phyloP scores from a whole-genome alignment of 495 filamentous ascomycete species.

The Trichoderma gamsii region DNA sequence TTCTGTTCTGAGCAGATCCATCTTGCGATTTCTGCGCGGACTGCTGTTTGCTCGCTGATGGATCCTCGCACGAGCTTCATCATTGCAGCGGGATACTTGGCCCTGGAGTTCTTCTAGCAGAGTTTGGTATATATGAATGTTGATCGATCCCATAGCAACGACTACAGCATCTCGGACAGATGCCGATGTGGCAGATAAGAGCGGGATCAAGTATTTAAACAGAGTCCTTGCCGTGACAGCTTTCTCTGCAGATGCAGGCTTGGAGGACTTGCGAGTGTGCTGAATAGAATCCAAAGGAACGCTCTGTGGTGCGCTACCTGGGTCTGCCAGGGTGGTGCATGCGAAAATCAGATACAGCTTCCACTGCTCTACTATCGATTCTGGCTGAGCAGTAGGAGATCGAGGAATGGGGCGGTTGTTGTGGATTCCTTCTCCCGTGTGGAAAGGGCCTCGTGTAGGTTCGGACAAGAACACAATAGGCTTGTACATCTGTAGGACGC shows the following conservation, averaged over 20 bases:
- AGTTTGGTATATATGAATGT: slow-evolving; percentile 89
- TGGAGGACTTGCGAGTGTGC: slow-evolving; percentile 79
- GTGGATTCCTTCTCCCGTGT: slow-evolving; percentile 41
- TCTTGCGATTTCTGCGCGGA: slow-evolving; percentile 67
- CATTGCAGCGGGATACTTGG: slow-evolving; percentile 71
- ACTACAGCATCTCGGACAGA: slow-evolving; percentile 88
- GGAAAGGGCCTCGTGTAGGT: slow-evolving; percentile 55
- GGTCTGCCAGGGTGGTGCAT: slow-evolving; percentile 87
- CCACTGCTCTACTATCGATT: slow-evolving; percentile 93
- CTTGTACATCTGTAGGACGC: slow-evolving; percentile 87
- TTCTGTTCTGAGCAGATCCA: slow-evolving; percentile 82
- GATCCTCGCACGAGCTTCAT: slow-evolving; percentile 81
- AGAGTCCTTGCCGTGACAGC: slow-evolving; percentile 81
- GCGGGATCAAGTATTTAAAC: slow-evolving; percentile 83
- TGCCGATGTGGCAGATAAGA: slow-evolving; percentile 68
- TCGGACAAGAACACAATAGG: slow-evolving; percentile 73
- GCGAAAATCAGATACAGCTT: slow-evolving; percentile 97
- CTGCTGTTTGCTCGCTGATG: slow-evolving; percentile 75
- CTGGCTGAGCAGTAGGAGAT: slow-evolving; percentile 68
- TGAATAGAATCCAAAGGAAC: slow-evolving; percentile 50
- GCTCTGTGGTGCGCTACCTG: slow-evolving; percentile 50
- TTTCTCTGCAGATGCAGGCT: slow-evolving; percentile 68
- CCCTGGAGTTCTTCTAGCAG: slow-evolving; percentile 85
- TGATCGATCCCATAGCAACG: slow-evolving; percentile 85
- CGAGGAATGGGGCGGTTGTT: slow-evolving; percentile 38